These are phyloP conservation scores for Exserohilum rostratum DNA, from an alignment of 2,329 filamentous ascomycete genomes.

Conservation along the genomic window DNA sequence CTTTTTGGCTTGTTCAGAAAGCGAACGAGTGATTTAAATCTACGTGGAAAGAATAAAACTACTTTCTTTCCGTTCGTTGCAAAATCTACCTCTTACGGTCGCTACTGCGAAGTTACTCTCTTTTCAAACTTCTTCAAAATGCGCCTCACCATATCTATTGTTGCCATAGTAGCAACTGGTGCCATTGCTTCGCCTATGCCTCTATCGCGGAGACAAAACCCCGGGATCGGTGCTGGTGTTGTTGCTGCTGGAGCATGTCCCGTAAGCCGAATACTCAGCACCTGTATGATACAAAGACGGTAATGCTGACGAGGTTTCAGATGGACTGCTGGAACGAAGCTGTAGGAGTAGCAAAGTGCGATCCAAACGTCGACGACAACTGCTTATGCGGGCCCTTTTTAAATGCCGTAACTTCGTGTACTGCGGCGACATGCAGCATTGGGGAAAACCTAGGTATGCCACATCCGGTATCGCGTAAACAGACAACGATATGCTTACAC, in stretches of 20 bases:
- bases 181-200: conserved; percentile 30
- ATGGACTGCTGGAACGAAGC: conserved; percentile 44
- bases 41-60: no score
- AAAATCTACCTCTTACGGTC: conserved; percentile 8
- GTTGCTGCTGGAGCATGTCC: conserved; percentile 32
- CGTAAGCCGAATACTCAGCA: conserved; percentile 16
- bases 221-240: conserved; percentile 19
- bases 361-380: conserved; percentile 38
- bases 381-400: conserved; percentile 45
- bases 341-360: conserved; percentile 33
- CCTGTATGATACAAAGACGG: background rate
- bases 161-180: conserved; percentile 17
- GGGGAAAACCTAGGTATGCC: conserved; percentile 42
- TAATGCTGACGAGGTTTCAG: conserved; percentile 21
- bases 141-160: conserved; percentile 21
- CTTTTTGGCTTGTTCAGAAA: no score
- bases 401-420: conserved; percentile 38
- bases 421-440: conserved; percentile 34
- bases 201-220: conserved; percentile 6
- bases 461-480: background rate
- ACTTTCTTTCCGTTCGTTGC: no score
- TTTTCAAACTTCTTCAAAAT: conserved; percentile 13
- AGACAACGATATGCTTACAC: conserved; percentile 4
- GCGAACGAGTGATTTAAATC: no score
- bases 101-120: background rate